Base-by-base conservation (phyloP, 163 green algal genomes). In the Picocystis sp. region DNA sequence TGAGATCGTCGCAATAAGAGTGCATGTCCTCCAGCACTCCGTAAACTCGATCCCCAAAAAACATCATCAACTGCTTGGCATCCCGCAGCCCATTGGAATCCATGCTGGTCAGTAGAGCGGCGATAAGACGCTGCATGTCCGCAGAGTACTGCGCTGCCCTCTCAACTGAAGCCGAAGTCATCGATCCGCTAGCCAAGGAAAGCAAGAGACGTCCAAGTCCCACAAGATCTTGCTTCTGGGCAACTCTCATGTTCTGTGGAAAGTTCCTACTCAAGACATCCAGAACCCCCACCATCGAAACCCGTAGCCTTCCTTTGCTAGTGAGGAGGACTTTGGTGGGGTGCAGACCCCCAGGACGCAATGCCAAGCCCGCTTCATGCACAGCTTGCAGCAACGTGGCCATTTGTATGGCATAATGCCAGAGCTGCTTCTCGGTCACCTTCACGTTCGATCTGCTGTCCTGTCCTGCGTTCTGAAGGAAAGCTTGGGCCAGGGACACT, bases 401-500 rank as follows among this genome's bases (percentile, higher is more conserved):
- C 45, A 95, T 65, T 60, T 83, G 76, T 19, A 87, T 64, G 2
- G 78, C 53, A 60, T 93, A 93, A 46, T 65, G 75, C 86, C 86
- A 95, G 53, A 94, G 67, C 58, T 77, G 45, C 43, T 86, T 69
- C 66, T 93, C 84, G 19, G 50, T 55, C 8, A 72, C 61, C 47
- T 63, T 50, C 21, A 33, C 22, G 38, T 29, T 29, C 8, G 22
- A 24, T 29, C 49, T 8, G 21, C 8, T 52, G 49, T 38, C 19
- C 8, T 33, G 22, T 52, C 49, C 38, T 9, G 45, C 9, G 9
- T 33, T 33, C 6, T 25, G n/a, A 6, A 25, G 52, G 21, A 22
- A 49, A 65, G 14, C 76, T 60, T 19, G 68, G 54, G 35, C 72
- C 34, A 92, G 68, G 14, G 73, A 72, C 29, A 64, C 53, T 1